Base-by-base conservation (phyloP, 1,139 yeast species). In the Trichomonascaceae sp. region DNA sequence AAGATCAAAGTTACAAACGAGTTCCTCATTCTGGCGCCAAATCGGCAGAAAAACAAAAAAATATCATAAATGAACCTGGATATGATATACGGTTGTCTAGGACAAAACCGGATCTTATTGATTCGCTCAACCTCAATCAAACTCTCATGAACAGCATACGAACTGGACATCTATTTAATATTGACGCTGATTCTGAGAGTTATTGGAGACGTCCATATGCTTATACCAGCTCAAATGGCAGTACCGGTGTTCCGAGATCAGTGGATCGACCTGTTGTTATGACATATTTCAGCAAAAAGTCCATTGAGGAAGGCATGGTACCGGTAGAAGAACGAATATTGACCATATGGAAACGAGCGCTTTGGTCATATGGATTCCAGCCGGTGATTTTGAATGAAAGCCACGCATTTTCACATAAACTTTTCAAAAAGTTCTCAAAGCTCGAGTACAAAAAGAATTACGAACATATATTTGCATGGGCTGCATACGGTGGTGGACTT, bases 321-420 rank as follows among this genome's bases (percentile, higher is more conserved):
- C 43, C 55, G 9, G 50, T 52, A 2, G 68, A 66, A 51, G 51
- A 44, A 10, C 58, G 53, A 4, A 55, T 66, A 9, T 39, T 67
- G 4, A 57, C 60, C 13, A 63, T 63, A 5, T 69, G 72, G 72
- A 61, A 63, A 47, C 59, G 62, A 27, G 68, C 70, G 10, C 62
- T 65, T 63, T 69, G 66, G 65, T 63, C 70, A 3, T 59, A 60
- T 7, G 72, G 72, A 3, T 66, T 69, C 54, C 61, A 63, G 45
- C 72, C 72, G 2, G 59, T 60, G 6, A 65, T 69, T 9, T 58
- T 67, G 20, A 60, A 60, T 15, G 41, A 41, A 6, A 43, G 55
- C 7, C 62, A 66, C 45, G 61, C 65, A 27, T 47, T 49, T 32
- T 47, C 53, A 32, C 66, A 64, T 45, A 60, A 61, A 7, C 46